Base-by-base conservation (phyloP, 2,329 filamentous ascomycete genomes). In the Massarina eburnea region DNA sequence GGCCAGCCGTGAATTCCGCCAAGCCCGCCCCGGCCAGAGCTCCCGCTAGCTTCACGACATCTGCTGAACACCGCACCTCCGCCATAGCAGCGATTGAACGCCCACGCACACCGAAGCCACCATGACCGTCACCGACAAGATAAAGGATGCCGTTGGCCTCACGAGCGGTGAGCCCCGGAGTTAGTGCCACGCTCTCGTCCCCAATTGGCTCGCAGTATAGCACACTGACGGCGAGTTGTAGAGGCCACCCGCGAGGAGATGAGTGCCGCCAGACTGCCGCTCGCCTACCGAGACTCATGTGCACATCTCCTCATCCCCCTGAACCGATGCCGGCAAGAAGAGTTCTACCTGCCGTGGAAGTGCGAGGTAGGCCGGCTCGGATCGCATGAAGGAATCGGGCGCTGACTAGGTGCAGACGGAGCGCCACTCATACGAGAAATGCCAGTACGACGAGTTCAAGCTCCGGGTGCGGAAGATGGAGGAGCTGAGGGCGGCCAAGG, bases 401-500 rank as follows among this genome's bases (percentile, higher is more conserved):
- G 48, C 59, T 65, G 44, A 67, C 49, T 3, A 18, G 9, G 19
- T 12, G 48, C 68, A 97, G 94, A 85, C 91, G 72, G 94, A 99
- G 80, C 82, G 94, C 78, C 94, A 99, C 76, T 87, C 85, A 67
- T 99, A 99, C 80, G 94, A 99, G 73, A 97, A 97, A 74, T 99
- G 94, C 83, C 94, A 99, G 70, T 99, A 99, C 75, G 88, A 88
- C 56, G 94, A 97, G 73, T 99, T 99, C 81, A 96, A 96, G 84
- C 90, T 92, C 81, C 85, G 94, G 48, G 94, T 99, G 56, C 89
- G 88, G 68, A 97, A 96, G 85, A 99, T 99, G 94, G 85, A 97
- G 65, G 91, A 99, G 79, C 76, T 99, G 68, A 83, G 91, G 69
- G 91, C 84, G 58, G 84, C 88, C 49, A 95, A 95, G 82, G 83